Evolutionary conservation across 352 stramenopile species (phyloP).

Genomic region (Phytophthora boehmeriae): DNA sequence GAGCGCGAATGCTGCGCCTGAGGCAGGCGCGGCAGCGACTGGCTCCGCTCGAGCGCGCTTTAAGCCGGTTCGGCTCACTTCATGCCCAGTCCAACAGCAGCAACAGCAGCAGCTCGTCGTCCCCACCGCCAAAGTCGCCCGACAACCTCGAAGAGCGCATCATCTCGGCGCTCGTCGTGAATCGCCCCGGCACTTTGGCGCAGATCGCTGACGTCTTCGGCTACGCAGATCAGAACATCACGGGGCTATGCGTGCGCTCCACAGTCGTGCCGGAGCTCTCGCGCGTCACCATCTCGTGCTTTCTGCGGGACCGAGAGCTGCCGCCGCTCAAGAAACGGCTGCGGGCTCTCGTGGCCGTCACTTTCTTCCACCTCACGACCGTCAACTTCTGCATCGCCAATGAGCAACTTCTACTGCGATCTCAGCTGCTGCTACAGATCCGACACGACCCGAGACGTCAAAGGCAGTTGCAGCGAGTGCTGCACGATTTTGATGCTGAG

Average conservation of each 20-base stretch:
- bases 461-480: constrained; percentile 35
- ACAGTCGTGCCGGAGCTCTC: constrained; percentile 79
- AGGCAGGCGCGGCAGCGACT: constrained; percentile 14
- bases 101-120: too few relatives aligned
- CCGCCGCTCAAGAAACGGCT: constrained; percentile 60
- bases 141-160: constrained; percentile 56
- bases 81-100: neutral
- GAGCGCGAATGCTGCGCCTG: constrained; percentile 19
- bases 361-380: constrained; percentile 83
- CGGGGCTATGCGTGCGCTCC: constrained; percentile 68
- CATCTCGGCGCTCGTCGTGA: constrained; percentile 78
- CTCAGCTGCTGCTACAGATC: constrained; percentile 61
- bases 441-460: constrained; percentile 24
- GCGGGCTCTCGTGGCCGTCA: constrained; percentile 66
- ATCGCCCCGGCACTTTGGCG: constrained; percentile 66
- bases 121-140: neutral
- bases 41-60: constrained; percentile 8
- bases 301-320: constrained; percentile 58
- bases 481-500: constrained; percentile 44
- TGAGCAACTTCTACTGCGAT: constrained; percentile 67
- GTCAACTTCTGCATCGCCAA: constrained; percentile 66
- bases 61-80: neutral
- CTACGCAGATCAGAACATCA: constrained; percentile 78
- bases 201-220: constrained; percentile 76
- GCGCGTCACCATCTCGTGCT: constrained; percentile 76